These are phyloP conservation scores for Zasmidium angulare DNA, from an alignment of 2,329 filamentous ascomycete species.

Conservation along the genomic window DNA sequence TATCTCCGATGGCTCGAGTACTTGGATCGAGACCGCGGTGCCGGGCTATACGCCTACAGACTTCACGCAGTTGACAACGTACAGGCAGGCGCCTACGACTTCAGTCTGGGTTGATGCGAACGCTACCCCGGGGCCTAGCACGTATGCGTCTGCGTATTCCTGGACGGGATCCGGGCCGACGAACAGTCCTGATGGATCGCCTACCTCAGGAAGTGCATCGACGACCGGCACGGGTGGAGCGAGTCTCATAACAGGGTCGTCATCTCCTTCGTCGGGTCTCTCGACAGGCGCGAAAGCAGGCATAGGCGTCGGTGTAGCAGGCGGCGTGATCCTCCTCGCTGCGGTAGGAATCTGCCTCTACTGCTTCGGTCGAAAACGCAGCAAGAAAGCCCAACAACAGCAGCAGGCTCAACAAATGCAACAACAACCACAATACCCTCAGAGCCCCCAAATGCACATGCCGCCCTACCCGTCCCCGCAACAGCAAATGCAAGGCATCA, in stretches of 20 bases:
- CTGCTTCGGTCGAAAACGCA: constrained; percentile 14
- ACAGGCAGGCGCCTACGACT: constrained; percentile 20
- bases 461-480: constrained; percentile 7
- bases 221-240: constrained; percentile 4
- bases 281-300: constrained; percentile 26
- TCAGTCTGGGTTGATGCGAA: constrained; percentile 16
- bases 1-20: constrained; percentile 20
- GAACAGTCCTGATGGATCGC: neutral
- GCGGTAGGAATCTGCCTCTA: constrained; percentile 15
- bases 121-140: constrained; percentile 22
- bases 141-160: constrained; percentile 11
- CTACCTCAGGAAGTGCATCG: neutral
- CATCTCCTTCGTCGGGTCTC: constrained; percentile 7
- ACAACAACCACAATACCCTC: constrained; percentile 4
- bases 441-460: neutral
- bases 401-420: neutral
- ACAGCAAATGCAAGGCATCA: constrained; percentile 5
- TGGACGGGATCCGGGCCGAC: constrained; percentile 7
- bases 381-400: constrained; percentile 4
- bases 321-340: constrained; percentile 21
- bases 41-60: constrained; percentile 22
- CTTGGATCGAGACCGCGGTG: constrained; percentile 19
- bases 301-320: constrained; percentile 26
- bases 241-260: neutral
- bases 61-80: constrained; percentile 24